Percentiles rank a stretch among this genome's conserved stretches.
These are phyloP conservation scores for Camptophora hylomeconis DNA, from an alignment of 2,329 filamentous ascomycete species.

Conservation along the genomic window DNA sequence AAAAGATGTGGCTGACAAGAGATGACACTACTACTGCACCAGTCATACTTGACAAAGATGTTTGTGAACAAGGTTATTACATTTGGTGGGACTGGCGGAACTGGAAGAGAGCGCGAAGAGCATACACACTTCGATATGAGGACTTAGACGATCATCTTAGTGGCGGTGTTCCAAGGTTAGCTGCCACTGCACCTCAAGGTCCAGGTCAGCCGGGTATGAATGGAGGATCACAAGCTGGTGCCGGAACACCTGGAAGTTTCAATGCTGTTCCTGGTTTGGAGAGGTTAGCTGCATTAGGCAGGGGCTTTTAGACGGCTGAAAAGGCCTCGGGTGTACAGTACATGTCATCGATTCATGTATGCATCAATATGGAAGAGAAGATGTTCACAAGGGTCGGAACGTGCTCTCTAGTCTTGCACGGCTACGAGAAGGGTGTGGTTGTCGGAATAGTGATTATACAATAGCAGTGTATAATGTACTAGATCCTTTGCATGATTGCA, in stretches of 20 bases:
- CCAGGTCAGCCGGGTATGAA: constrained; percentile 3
- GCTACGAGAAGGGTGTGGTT: too few species aligned
- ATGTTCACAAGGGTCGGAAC: too few species aligned
- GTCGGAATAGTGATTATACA: too few species aligned
- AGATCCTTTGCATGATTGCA: too few species aligned
- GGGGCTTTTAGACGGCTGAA: constrained; percentile 14
- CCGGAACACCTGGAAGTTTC: constrained; percentile 8
- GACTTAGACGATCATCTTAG: constrained; percentile 31
- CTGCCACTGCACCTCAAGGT: constrained; percentile 2
- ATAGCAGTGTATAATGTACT: too few species aligned
- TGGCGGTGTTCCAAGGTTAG: constrained; percentile 10
- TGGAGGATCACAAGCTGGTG: constrained; percentile 4
- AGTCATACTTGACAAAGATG: constrained; percentile 33
- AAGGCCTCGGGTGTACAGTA: too few species aligned
- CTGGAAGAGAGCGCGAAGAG: constrained; percentile 38
- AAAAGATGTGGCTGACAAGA: constrained; percentile 38
- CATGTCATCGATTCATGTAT: too few species aligned
- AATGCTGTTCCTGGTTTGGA: constrained; percentile 17
- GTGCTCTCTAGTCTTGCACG: too few species aligned
- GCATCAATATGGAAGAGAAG: too few species aligned
- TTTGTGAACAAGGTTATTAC: constrained; percentile 38
- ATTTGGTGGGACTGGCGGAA: constrained; percentile 36
- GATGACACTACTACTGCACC: constrained; percentile 35
- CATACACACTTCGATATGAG: constrained; percentile 37
- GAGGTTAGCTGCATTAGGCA: constrained; percentile 14